Base-by-base conservation (phyloP, 2,329 filamentous ascomycete species). In the Phoma herbarum region DNA sequence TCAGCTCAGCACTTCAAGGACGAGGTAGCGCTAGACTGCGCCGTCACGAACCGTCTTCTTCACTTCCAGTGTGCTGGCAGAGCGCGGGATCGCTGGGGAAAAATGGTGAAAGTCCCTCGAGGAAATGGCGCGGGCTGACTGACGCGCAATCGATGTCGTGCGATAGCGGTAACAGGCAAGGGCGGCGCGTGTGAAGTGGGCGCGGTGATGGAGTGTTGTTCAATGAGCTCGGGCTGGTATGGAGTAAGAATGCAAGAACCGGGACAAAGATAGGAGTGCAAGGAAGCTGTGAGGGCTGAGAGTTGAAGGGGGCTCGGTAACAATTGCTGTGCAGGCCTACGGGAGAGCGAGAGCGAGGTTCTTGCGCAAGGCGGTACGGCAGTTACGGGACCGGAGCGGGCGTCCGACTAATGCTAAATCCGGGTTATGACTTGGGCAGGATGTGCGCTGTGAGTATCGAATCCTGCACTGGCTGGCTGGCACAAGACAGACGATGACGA, bases 401-500 rank as follows among this genome's bases (percentile, higher is more conserved):
- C 49, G 48, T 46, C 35, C 52, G 41, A 42, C 50, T 51, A 42
- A 53, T 46, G 26, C 41, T 54, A 41, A 54, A 50, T 59, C 33
- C 56, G 50, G 50, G 25, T 18, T 44, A 46, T 14, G 14, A 22
- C 9, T 22, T 35, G 50, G 35, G 20, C 33, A 8, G 20, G 31
- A 39, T 18, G 37, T 46, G 46, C n/a, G 20, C 39, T 12, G 51
- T 20, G 45, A 48, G 35, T 45, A 56, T 52, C 41, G 48, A 52
- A 44, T 45, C 39, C 42, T 47, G 44, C 25, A 23, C 52, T 50
- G 56, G 52, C 48, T 56, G 52, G 57, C 52, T 56, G 47, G 52
- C 43, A 52, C 25, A 52, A 41, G 35, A 41, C 43, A 29, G 37
- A 42, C 37, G 57, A 56, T 60, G 57, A 60, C 52, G 57, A 60